Base-by-base conservation (phyloP, 495 filamentous ascomycete species). In the Parathielavia appendiculata region DNA sequence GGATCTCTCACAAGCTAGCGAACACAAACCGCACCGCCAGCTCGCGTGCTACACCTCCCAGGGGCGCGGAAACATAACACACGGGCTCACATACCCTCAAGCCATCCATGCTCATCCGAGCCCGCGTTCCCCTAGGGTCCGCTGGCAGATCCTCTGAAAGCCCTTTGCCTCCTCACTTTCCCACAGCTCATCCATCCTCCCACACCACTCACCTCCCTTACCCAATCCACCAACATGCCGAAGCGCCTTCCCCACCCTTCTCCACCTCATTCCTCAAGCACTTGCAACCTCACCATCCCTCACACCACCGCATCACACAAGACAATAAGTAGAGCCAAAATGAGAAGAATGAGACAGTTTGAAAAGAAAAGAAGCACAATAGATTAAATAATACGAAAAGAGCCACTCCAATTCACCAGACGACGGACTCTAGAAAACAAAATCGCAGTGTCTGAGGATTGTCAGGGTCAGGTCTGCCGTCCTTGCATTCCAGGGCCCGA, bases 341-440 rank as follows among this genome's bases (percentile, higher is more conserved):
- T 34, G 0, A 10, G 22, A 40, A 39, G 22, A 16, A 14, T 23
- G 9, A 38, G 20, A 51, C 12, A 40, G 6, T 10, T 11, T 7
- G 23, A 52, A 23, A 17, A 54, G 30, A 41, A 34, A 43, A 44
- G 32, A 43, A 43, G 14, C 16, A 40, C 35, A 35, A 17, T 52
- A 34, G 43, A 54, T 54, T 54, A 54, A 19, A 11, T 44, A 54
- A 41, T 43, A 34, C 51, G 38, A 48, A 12, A 43, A 30, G 8
- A 26, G 17, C 4, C 20, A 1, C 13, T 22, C 51, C 23, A 38
- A 13, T 8, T 3, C 16, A 16, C 38, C 22, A 14, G 23, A 26
- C 19, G 14, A 36, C 51, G 41, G 48, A 32, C 32, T 16, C 5
- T 23, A 48, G n/a, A 58, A 41, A 69, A 52, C 39, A 51, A 63